These are phyloP conservation scores for Pachysandra terminalis DNA, from an alignment of 164 flowering plant species.

Conservation along the genomic window DNA sequence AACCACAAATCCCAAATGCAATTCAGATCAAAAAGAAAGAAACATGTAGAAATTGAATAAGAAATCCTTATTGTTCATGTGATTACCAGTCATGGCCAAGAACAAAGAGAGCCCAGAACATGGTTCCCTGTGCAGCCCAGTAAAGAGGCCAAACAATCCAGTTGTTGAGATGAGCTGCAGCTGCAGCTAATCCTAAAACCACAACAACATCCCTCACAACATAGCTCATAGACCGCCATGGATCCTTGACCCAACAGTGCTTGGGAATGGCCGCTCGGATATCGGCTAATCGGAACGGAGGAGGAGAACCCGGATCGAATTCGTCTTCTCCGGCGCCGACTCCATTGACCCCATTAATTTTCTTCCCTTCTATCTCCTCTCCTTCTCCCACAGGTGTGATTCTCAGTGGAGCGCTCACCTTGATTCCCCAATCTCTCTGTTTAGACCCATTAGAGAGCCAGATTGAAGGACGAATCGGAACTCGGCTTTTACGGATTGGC, in stretches of 20 bases:
- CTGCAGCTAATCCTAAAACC: conserved; percentile 59
- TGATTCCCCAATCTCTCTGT: conserved; percentile 21
- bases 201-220: conserved; percentile 65
- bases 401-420: conserved; percentile 24
- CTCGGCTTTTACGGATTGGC: background rate
- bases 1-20: conserved; percentile 2
- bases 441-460: conserved; percentile 7
- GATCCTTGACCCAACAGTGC: conserved; percentile 82
- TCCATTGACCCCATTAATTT: conserved; percentile 7
- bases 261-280: conserved; percentile 70
- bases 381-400: conserved; percentile 21
- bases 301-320: conserved; percentile 62
- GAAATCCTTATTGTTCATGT: no score
- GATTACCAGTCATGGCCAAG: conserved; percentile 84
- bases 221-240: conserved; percentile 79
- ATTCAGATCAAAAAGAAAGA: no score
- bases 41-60: no score
- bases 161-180: conserved; percentile 48
- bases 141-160: conserved; percentile 78
- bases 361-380: conserved; percentile 10
- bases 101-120: conserved; percentile 92
- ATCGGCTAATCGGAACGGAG: conserved; percentile 63
- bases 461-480: conserved; percentile 11
- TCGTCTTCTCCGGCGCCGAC: conserved; percentile 18
- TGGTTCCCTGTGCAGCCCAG: conserved; percentile 80